phyloP scores from a whole-genome alignment of 75 land plant genomes.

The Selaginella tamariscina region DNA sequence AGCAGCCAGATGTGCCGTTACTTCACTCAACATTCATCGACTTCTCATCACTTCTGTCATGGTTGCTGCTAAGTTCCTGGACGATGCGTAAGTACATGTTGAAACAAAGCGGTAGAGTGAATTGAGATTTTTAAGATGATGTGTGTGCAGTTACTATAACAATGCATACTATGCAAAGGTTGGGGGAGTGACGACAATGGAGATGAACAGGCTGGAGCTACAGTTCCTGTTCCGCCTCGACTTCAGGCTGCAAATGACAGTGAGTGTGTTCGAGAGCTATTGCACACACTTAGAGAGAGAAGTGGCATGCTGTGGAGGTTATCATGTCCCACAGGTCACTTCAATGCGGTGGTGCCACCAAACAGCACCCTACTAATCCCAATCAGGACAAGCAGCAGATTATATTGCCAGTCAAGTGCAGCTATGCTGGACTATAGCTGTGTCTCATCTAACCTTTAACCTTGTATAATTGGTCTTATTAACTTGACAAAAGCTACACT shows the following conservation, averaged over 20 bases:
- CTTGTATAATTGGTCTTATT: no score
- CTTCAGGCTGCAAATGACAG: conserved; percentile 47
- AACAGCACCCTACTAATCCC: no score
- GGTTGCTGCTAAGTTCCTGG: conserved; percentile 40
- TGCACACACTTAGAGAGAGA: conserved; percentile 26
- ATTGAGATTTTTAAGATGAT: background rate
- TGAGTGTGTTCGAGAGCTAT: conserved; percentile 29
- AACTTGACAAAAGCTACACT: background rate
- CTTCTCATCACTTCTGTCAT: conserved; percentile 41
- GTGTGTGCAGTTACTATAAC: conserved; percentile 26
- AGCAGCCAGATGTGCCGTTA: conserved; percentile 21
- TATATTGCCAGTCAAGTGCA: background rate
- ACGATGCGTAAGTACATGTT: conserved; percentile 29
- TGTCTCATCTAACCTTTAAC: no score
- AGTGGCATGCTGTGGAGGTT: conserved; percentile 9
- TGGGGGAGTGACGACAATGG: conserved; percentile 23
- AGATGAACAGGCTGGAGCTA: conserved; percentile 29
- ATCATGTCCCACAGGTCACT: no score
- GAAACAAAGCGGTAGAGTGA: background rate
- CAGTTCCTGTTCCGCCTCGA: conserved; percentile 37
- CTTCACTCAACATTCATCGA: conserved; percentile 29
- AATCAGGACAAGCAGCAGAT: background rate
- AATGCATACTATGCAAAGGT: conserved; percentile 36
- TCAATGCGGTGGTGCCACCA: no score
- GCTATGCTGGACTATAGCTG: background rate